A percentile compares a stretch with the other conserved stretches of the same genome.
phyloP scores from a whole-genome alignment of 2,329 filamentous ascomycete genomes.

The Ceratocystis diversiconidia region DNA sequence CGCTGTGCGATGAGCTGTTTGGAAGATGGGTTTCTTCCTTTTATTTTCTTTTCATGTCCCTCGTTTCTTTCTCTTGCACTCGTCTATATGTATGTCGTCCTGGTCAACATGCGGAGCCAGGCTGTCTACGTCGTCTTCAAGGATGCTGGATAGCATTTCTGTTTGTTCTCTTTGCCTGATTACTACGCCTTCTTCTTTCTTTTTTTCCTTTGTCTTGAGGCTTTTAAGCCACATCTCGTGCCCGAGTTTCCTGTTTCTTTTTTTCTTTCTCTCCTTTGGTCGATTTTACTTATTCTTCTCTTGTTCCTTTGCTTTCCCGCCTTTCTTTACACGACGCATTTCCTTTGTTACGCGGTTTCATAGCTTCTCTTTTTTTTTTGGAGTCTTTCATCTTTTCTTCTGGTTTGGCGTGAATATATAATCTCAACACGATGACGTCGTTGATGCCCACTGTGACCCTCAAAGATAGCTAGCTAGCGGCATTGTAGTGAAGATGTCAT shows the following conservation, averaged over 20 bases:
- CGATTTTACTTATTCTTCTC: neutral
- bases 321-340: neutral
- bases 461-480: neutral
- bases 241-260: no score
- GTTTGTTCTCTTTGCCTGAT: neutral
- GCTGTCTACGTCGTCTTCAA: no score
- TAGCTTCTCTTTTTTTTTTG: neutral
- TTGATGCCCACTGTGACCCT: neutral
- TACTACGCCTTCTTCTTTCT: neutral
- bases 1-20: slow-evolving; percentile 29
- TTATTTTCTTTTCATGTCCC: neutral
- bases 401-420: neutral
- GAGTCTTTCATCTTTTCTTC: neutral
- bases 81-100: neutral
- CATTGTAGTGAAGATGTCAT: no score
- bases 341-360: neutral
- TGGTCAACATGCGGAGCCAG: no score
- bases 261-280: neutral
- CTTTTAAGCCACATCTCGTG: no score
- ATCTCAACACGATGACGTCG: slow-evolving; percentile 2
- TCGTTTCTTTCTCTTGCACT: neutral
- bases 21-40: neutral
- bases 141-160: neutral
- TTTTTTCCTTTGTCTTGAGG: no score
- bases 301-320: neutral